These are phyloP conservation scores for Echinosophora koreensis DNA, from an alignment of 306 rosid genomes.

Conservation along the genomic window DNA sequence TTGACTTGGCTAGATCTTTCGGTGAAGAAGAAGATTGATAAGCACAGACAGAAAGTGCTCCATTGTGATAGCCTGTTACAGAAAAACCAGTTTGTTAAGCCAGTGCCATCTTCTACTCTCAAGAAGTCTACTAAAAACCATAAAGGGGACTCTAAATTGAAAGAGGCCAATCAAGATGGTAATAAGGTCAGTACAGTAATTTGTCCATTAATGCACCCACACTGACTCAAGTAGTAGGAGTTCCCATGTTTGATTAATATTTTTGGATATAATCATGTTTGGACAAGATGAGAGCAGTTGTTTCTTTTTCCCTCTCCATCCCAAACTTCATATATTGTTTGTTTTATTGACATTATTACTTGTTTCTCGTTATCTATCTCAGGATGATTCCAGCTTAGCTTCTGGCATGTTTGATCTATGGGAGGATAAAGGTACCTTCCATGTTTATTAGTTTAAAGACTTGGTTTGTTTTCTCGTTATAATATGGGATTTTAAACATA, in stretches of 20 bases:
- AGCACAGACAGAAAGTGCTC: conserved; percentile 82
- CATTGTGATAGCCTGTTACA: conserved; percentile 69
- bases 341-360: conserved; percentile 14
- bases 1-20: conserved; percentile 67
- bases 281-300: not conserved
- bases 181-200: conserved; percentile 61
- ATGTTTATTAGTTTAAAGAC: conserved; percentile 2
- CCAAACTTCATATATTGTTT: not conserved
- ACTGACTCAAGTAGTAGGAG: not conserved
- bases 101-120: conserved; percentile 74
- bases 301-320: not conserved
- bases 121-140: conserved; percentile 67
- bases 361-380: conserved; percentile 34
- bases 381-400: conserved; percentile 58
- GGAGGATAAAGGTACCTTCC: conserved; percentile 68
- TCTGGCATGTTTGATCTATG: conserved; percentile 68
- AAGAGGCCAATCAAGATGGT: conserved; percentile 47
- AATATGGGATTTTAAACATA: conserved; percentile 23
- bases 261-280: not conserved
- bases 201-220: conserved; percentile 2
- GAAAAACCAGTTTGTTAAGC: conserved; percentile 78
- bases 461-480: conserved; percentile 23
- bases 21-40: conserved; percentile 88
- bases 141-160: conserved; percentile 44
- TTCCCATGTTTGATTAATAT: not conserved